Base-by-base conservation (phyloP, 352 stramenopile species). In the Pythium diclinum region DNA sequence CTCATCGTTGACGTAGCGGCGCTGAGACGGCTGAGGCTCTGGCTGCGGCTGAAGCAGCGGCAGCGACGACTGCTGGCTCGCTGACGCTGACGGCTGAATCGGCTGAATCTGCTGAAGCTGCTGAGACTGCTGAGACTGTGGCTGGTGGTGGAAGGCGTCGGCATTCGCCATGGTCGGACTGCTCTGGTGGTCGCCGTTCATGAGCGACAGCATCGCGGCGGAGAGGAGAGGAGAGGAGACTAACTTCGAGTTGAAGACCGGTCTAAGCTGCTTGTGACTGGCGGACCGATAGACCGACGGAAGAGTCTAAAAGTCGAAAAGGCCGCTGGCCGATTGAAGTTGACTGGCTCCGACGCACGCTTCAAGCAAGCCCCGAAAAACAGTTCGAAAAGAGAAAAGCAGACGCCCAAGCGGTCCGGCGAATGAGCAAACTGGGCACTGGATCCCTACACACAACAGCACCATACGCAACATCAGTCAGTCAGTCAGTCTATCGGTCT, bases 191-290 rank as follows among this genome's bases (percentile, higher is more conserved):
- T 69, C 56, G 49, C 57, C 32, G 61, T 63, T 65, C 30, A 74
- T 88, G 40, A 89, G 70, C 77, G 89, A 88, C 28, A 81, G 80
- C 47, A 89, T 62, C 79, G 87, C 88, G 16, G 65, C 75, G 33
- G 32, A 8, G 59, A 44, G 48, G 25, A 47, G n/a, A n/a, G n/a
- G n/a, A n/a, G 25, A 28, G 25, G 25, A 3, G 25, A 21, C 44
- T 16, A 28, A 51, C 42, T 28, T 51, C 44, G 51, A 25, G 23
- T 73, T 65, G 53, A 61, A 55, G 63, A 14, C 32, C 13, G 59
- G 44, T 51, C 44, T 30, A 14, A 61, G 25, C 6, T 5, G 8
- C n/a, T 34, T 25, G 21, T 23, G 28, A 25, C 57, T 67, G 49
- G 49, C 11, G 30, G 34, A 21, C 9, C 28, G 34, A 46, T 32